Base-by-base conservation (phyloP, 2,329 filamentous ascomycete species). In the Venturia asperata region DNA sequence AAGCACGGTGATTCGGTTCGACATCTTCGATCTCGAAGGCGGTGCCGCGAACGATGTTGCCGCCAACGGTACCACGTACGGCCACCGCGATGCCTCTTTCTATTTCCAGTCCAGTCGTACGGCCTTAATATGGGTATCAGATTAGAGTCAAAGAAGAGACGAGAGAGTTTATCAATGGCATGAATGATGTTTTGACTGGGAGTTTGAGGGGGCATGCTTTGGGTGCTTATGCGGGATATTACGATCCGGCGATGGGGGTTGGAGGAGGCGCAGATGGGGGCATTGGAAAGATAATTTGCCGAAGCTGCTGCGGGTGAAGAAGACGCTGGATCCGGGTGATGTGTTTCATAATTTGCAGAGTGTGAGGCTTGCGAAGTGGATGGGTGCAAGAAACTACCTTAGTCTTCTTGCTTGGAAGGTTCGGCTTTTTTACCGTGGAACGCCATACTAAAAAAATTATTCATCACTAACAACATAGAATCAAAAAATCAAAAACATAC, bases 101-200 rank as follows among this genome's bases (percentile, higher is more conserved):
- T 87, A 85, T 75, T 81, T 85, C 70, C 84, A 88, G 70, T 83
- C 81, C 0, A n/a, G n/a, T n/a, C n/a, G n/a, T 88, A 87, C 70
- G 83, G 79, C 10, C 70, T 87, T 56, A 82, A 81, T 21, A 19
- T 62, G n/a, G 61, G 61, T 15, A 10, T 21, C 27, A 58, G 42
- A n/a, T 21, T 24, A 58, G 42, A n/a, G 37, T 65, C 21, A 39
- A 27, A n/a, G 37, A 66, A 1, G 47, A 27, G 30, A 67, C 65
- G 19, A 61, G 64, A 15, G 42, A 37, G 27, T 66, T 49, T 21
- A 37, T 66, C 19, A 39, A 52, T 11, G 65, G 80, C 6, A 75
- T 88, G 58, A 81, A 85, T 70, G 67, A 74, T 15, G 76, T 69
- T 37, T 77, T 84, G 45, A 71, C 72, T 43, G 69, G 70, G 5